Conservation (phyloP, 1,284 basidiomycete species). For the Apiotrichum veenhuisii region DNA sequence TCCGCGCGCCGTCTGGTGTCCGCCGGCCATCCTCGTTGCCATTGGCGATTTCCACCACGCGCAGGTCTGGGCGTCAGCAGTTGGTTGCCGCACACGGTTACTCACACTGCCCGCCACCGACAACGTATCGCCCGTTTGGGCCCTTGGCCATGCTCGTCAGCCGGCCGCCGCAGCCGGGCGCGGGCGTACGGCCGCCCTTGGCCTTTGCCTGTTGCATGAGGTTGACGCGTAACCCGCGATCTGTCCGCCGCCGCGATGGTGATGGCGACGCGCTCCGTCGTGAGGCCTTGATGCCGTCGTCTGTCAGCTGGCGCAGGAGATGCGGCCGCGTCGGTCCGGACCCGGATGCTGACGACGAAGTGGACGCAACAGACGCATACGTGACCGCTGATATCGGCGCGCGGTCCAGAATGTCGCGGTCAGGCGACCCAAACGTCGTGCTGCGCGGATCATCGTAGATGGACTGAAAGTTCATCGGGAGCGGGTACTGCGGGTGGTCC, state of each 20-base stretch:
- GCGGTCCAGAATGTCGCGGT: background rate
- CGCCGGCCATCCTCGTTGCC: constrained; percentile 7
- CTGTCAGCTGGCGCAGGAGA: background rate
- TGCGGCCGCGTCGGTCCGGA: background rate
- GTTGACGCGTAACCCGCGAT: constrained; percentile 32
- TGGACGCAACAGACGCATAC: background rate
- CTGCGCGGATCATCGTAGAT: constrained; percentile 43
- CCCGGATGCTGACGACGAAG: background rate
- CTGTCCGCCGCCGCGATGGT: constrained; percentile 1
- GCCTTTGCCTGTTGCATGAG: constrained; percentile 20
- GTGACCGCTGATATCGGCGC: background rate
- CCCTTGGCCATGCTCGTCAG: constrained; percentile 45
- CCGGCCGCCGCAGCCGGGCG: constrained; percentile 23
- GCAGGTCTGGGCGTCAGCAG: constrained; percentile 33
- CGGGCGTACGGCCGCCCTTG: constrained; percentile 16
- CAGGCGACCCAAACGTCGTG: constrained; percentile 20
- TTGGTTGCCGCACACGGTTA: background rate
- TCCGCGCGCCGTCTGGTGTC: background rate
- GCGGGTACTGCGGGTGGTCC: background rate
- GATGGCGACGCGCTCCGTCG: background rate
- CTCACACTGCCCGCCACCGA: constrained; percentile 48
- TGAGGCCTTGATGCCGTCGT: background rate
- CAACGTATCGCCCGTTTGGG: constrained; percentile 36
- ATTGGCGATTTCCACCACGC: constrained; percentile 37
- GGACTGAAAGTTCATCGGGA: constrained; percentile 8